These are phyloP conservation scores for Cutaneotrichosporon curvatum DNA, from an alignment of 1,284 basidiomycete species.

Conservation along the genomic window DNA sequence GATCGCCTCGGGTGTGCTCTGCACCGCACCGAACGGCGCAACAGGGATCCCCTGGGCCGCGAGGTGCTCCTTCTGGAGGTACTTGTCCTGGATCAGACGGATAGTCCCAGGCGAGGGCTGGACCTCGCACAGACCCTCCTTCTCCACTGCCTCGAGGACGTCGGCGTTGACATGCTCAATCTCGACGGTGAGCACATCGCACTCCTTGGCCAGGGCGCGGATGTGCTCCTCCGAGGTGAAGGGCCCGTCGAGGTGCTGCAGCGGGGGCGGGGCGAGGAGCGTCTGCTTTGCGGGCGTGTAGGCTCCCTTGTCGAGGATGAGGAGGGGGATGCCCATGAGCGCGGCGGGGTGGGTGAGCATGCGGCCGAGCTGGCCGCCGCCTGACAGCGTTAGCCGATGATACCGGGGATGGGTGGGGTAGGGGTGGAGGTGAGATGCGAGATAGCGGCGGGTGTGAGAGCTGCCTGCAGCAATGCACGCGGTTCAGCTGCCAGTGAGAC, in stretches of 20 bases:
- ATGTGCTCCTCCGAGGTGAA: slow-evolving; percentile 81
- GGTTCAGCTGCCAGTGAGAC: not conserved
- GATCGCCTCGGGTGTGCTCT: slow-evolving; percentile 52
- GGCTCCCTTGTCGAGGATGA: slow-evolving; percentile 78
- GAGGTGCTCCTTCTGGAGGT: slow-evolving; percentile 77
- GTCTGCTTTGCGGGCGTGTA: slow-evolving; percentile 88
- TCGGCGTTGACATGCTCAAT: slow-evolving; percentile 92
- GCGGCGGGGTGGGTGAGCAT: slow-evolving; percentile 93
- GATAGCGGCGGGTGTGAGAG: not conserved
- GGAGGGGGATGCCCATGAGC: slow-evolving; percentile 75
- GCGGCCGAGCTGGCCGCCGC: slow-evolving; percentile 94
- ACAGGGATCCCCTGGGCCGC: slow-evolving; percentile 58
- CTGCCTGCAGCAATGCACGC: not conserved
- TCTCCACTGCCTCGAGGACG: slow-evolving; percentile 63
- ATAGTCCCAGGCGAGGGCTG: slow-evolving; percentile 83
- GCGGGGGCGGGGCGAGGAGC: slow-evolving; percentile 53
- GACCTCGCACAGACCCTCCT: slow-evolving; percentile 55
- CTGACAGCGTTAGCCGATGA: slow-evolving; percentile 48
- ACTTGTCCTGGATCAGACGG: slow-evolving; percentile 91
- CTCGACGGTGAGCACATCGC: slow-evolving; percentile 89
- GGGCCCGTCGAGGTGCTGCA: slow-evolving; percentile 75
- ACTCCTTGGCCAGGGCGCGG: slow-evolving; percentile 66
- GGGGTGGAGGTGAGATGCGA: too few relatives aligned
- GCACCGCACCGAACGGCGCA: slow-evolving; percentile 61
- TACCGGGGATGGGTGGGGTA: too few relatives aligned